A percentile compares a stretch with the other conserved stretches of the same genome.
Conservation (phyloP, 2,329 filamentous ascomycete species). For the Pseudophaeomoniella oleicola region DNA sequence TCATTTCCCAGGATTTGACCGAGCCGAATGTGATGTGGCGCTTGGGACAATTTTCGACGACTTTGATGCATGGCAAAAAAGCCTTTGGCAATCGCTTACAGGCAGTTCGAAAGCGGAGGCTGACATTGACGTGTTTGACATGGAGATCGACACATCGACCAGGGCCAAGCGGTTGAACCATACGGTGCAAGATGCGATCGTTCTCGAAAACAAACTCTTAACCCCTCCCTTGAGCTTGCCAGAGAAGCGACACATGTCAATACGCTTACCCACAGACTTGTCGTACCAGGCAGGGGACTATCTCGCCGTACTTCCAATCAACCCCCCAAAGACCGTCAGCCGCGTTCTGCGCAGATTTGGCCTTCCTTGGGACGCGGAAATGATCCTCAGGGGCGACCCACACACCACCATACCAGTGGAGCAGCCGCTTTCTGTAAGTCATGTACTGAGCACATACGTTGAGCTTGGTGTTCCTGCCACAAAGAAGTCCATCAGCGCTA, state of each 20-base stretch:
- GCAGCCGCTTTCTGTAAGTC: conserved; percentile 43
- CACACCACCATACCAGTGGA: conserved; percentile 41
- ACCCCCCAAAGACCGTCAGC: conserved; percentile 46
- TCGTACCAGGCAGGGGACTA: conserved; percentile 64
- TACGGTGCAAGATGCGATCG: conserved; percentile 46
- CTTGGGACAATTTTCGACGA: conserved; percentile 52
- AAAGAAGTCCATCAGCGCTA: conserved; percentile 41
- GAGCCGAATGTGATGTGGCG: conserved; percentile 40
- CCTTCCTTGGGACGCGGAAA: conserved; percentile 53
- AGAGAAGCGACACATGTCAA: conserved; percentile 50
- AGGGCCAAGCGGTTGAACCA: conserved; percentile 46
- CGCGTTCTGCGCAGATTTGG: conserved; percentile 50
- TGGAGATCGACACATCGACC: conserved; percentile 37
- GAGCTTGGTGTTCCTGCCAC: conserved; percentile 61
- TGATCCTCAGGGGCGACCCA: conserved; percentile 42
- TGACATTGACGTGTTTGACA: conserved; percentile 21
- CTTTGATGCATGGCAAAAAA: conserved; percentile 52
- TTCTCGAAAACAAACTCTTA: conserved; percentile 38
- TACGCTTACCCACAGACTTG: conserved; percentile 51
- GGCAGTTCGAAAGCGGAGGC: conserved; percentile 15
- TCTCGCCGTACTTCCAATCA: conserved; percentile 57
- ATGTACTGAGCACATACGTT: conserved; percentile 55
- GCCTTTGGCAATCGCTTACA: conserved; percentile 37
- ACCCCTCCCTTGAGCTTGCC: conserved; percentile 32
- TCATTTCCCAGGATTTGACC: conserved; percentile 34